Evolutionary conservation across 1,139 yeast genomes (phyloP).

Genomic region (Suhomyces anneliseae): DNA sequence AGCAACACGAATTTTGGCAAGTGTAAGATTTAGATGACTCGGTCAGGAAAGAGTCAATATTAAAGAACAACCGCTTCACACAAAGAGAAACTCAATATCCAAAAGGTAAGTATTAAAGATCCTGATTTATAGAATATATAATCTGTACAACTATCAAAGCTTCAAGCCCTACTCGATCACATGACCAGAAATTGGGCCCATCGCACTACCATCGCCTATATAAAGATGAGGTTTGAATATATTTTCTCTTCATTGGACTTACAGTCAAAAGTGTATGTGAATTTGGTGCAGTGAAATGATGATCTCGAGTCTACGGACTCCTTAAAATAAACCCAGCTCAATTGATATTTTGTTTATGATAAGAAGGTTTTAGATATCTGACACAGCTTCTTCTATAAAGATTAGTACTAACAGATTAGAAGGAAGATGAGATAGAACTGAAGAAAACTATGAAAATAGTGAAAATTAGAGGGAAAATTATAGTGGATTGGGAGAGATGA

Average conservation of each 20-base stretch:
- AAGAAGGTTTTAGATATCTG: slow-evolving; percentile 43
- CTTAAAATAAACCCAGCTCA: slow-evolving; percentile 51
- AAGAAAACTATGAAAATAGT: background rate
- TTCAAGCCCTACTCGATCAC: slow-evolving; percentile 1
- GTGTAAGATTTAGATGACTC: no score
- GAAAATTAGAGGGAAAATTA: no score
- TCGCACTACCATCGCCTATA: slow-evolving; percentile 1
- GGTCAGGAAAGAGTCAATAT: no score
- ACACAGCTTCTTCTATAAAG: slow-evolving; percentile 9
- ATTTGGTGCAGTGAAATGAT: slow-evolving; percentile 22
- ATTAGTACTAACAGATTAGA: slow-evolving; percentile 8
- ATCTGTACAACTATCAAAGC: no score
- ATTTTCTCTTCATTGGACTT: background rate
- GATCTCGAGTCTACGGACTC: slow-evolving; percentile 50
- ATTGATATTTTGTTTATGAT: slow-evolving; percentile 54
- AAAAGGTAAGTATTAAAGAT: no score
- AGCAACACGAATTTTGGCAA: no score
- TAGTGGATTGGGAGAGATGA: no score
- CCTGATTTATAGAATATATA: no score
- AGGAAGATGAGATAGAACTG: background rate
- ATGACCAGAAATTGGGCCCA: background rate
- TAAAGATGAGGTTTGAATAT: background rate
- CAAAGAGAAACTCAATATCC: no score
- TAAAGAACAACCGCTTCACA: background rate
- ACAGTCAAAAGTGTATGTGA: slow-evolving; percentile 1